Conservation (phyloP, 257 asterid species). For the Agastache rugosa region DNA sequence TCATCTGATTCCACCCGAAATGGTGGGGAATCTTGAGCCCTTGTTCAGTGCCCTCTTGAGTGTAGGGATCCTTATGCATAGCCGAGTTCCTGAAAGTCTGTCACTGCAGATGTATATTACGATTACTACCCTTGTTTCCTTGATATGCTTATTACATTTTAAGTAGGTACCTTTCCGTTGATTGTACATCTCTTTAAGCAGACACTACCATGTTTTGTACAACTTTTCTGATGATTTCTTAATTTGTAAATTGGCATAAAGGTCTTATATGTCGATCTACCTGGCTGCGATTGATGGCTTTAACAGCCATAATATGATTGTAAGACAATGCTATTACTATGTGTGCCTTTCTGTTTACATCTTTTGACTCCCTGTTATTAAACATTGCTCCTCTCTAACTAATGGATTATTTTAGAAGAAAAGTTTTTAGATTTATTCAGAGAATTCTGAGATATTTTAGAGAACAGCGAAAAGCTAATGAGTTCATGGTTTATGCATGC, state of each 20-base stretch:
- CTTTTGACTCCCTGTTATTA: not conserved
- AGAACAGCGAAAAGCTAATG: not conserved
- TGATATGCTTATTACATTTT: slow-evolving; percentile 21
- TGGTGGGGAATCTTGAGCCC: slow-evolving; percentile 2
- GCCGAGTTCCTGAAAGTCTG: slow-evolving; percentile 6
- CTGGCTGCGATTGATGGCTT: slow-evolving; percentile 1
- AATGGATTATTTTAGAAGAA: not conserved
- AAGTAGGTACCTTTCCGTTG: slow-evolving; percentile 18
- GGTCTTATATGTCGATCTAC: not conserved
- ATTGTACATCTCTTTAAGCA: slow-evolving; percentile 31
- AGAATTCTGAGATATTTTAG: not conserved
- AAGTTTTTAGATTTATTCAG: not conserved
- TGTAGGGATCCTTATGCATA: not conserved
- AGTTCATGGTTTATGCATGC: not conserved
- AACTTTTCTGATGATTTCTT: slow-evolving; percentile 19
- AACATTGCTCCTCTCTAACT: slow-evolving; percentile 9
- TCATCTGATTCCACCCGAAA: slow-evolving; percentile 1
- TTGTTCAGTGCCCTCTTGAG: slow-evolving; percentile 5
- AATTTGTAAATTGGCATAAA: slow-evolving; percentile 7
- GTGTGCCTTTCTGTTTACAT: slow-evolving; percentile 3
- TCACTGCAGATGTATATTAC: slow-evolving; percentile 32
- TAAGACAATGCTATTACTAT: not conserved
- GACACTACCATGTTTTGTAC: slow-evolving; percentile 26
- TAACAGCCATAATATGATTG: slow-evolving; percentile 11
- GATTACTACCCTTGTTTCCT: slow-evolving; percentile 21